Conservation (phyloP, 1,139 yeast species). For the Cylindricascospora bacillispora region DNA sequence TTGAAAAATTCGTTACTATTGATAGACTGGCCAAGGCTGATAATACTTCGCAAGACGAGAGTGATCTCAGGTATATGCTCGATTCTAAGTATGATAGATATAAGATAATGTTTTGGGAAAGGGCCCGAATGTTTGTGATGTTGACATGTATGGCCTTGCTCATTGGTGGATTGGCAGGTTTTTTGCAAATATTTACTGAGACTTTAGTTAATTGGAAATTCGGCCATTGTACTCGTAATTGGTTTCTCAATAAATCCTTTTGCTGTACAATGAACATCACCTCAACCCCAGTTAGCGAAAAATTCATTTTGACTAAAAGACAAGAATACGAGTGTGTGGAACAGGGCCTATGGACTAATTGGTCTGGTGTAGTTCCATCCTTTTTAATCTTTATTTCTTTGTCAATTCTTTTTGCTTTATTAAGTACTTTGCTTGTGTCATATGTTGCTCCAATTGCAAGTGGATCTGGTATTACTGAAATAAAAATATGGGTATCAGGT, state of each 20-base stretch:
- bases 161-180: constrained; percentile 76
- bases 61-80: constrained; percentile 5
- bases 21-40: constrained; percentile 76
- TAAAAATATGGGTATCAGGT: constrained; percentile 90
- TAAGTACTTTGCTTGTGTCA: constrained; percentile 59
- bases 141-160: constrained; percentile 60
- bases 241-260: constrained; percentile 60
- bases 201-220: constrained; percentile 69
- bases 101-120: constrained; percentile 31
- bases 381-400: constrained; percentile 48
- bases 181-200: constrained; percentile 68
- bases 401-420: constrained; percentile 48
- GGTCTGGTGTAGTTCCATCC: constrained; percentile 38
- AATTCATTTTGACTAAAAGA: constrained; percentile 11
- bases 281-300: constrained; percentile 2
- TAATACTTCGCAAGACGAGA: constrained; percentile 13
- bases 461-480: constrained; percentile 94
- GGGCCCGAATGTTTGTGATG: constrained; percentile 58
- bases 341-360: constrained; percentile 37
- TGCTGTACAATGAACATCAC: constrained; percentile 58
- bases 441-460: constrained; percentile 82
- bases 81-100: constrained; percentile 6
- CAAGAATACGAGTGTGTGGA: constrained; percentile 32
- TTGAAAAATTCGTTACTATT: constrained; percentile 51
- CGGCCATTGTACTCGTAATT: constrained; percentile 63